Evolutionary conservation across 2,329 filamentous ascomycete genomes (phyloP).

Genomic region (Aspergillus oerlinghausenensis): DNA sequence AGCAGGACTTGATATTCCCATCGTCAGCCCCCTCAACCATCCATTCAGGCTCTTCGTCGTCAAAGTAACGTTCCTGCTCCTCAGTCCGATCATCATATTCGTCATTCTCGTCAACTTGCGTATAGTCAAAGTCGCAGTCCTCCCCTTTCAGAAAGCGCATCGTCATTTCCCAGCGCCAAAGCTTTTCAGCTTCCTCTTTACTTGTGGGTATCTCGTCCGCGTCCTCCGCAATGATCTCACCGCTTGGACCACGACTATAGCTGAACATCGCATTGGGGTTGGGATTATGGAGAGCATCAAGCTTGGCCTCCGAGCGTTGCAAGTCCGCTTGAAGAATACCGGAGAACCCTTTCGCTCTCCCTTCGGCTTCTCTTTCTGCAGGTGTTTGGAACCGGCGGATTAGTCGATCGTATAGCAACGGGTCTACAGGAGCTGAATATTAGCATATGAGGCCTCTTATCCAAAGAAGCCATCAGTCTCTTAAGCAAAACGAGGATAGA

Average conservation of each 20-base stretch:
- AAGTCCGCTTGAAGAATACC: conserved; percentile 74
- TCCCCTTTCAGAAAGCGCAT: conserved; percentile 69
- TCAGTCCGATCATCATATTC: conserved; percentile 63
- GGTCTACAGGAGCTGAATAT: conserved; percentile 50
- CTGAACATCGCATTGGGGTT: conserved; percentile 48
- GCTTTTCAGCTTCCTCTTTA: conserved; percentile 61
- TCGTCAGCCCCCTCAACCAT: conserved; percentile 44
- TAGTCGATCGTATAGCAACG: conserved; percentile 74
- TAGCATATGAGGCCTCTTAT: conserved; percentile 21
- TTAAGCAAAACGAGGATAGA: conserved; percentile 21
- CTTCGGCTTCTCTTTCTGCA: conserved; percentile 68
- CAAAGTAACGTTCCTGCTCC: conserved; percentile 73
- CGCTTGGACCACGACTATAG: conserved; percentile 49
- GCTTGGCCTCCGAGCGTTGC: conserved; percentile 69
- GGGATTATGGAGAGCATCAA: conserved; percentile 57
- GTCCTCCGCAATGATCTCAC: conserved; percentile 56
- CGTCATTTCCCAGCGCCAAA: conserved; percentile 69
- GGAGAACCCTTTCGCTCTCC: conserved; percentile 69
- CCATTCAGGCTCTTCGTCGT: conserved; percentile 70
- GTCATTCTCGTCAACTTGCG: conserved; percentile 64
- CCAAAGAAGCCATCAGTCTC: conserved; percentile 12
- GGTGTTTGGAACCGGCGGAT: conserved; percentile 72
- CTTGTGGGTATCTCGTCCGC: conserved; percentile 53
- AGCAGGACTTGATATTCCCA: conserved; percentile 20
- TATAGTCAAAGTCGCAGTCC: conserved; percentile 77